phyloP scores from a whole-genome alignment of 371 early-diverging fungal genomes.

The Fennellomyces sp. region DNA sequence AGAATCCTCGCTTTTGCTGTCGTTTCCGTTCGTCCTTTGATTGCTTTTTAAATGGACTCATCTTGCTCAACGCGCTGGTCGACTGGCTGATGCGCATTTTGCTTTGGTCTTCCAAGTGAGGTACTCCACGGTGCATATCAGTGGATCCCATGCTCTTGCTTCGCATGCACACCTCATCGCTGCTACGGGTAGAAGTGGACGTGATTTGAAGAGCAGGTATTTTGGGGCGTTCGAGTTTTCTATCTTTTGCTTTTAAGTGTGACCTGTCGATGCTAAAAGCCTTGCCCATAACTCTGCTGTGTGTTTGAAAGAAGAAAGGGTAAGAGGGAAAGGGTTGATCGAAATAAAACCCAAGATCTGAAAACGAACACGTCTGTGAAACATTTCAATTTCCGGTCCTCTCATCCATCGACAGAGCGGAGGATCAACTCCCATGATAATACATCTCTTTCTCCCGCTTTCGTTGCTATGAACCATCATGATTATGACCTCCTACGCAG shows the following conservation, averaged over 20 bases:
- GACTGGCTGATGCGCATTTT: background rate
- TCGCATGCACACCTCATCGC: background rate
- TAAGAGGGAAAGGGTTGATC: background rate
- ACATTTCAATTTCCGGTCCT: no score
- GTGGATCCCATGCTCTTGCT: background rate
- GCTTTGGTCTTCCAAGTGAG: background rate
- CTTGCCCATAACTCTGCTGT: constrained; percentile 1
- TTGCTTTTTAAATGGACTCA: no score
- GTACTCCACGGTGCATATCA: background rate
- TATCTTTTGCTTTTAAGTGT: background rate
- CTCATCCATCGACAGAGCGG: no score
- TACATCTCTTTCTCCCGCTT: background rate
- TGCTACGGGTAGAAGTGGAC: background rate
- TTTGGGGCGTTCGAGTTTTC: background rate
- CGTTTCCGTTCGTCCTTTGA: no score
- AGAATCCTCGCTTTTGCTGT: no score
- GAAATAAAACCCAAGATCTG: background rate
- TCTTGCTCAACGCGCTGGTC: background rate
- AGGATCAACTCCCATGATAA: no score
- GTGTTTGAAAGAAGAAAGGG: background rate
- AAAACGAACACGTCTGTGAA: no score
- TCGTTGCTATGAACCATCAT: background rate
- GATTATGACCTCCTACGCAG: background rate
- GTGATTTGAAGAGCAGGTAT: background rate
- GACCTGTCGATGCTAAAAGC: background rate